A percentile compares a stretch with the other conserved stretches of the same genome.
Conservation (phyloP, 768 basidiomycete species). For the Dioszegia crocea region DNA sequence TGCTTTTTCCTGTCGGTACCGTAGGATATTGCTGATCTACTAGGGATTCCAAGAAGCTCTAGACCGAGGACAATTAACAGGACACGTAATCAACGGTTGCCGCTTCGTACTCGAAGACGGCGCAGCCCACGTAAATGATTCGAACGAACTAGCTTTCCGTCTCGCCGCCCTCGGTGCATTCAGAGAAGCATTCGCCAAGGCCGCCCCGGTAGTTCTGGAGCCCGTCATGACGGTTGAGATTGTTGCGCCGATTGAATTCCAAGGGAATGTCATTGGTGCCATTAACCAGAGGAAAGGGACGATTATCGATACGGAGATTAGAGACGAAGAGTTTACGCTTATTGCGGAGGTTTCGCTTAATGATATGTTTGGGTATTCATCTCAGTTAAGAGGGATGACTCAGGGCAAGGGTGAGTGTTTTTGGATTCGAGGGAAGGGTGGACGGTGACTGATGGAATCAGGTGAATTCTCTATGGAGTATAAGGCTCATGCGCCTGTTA, state of each 20-base stretch:
- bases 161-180: slow-evolving; percentile 87
- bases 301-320: slow-evolving; percentile 90
- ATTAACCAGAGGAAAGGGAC: slow-evolving; percentile 87
- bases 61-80: slow-evolving; percentile 82
- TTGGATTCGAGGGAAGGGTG: slow-evolving; percentile 43
- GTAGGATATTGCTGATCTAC: neutral
- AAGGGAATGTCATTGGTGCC: slow-evolving; percentile 86
- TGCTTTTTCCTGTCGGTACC: neutral
- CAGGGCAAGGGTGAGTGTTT: slow-evolving; percentile 94
- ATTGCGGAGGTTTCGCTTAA: slow-evolving; percentile 88
- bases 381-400: slow-evolving; percentile 83
- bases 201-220: slow-evolving; percentile 78
- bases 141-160: slow-evolving; percentile 91
- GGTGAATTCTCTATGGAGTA: slow-evolving; percentile 57
- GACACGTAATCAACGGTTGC: slow-evolving; percentile 79
- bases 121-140: slow-evolving; percentile 88
- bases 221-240: slow-evolving; percentile 99
- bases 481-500: slow-evolving; percentile 77
- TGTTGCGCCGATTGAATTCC: slow-evolving; percentile 92
- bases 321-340: slow-evolving; percentile 93
- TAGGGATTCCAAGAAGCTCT: slow-evolving; percentile 93
- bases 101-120: slow-evolving; percentile 88
- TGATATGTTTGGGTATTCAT: slow-evolving; percentile 98
- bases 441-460: slow-evolving; percentile 11
- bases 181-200: slow-evolving; percentile 76